Percentiles rank a stretch among this genome's conserved stretches.
These are phyloP conservation scores for Saccharomycopsis crataegensis DNA, from an alignment of 1,139 yeast genomes.

Conservation along the genomic window DNA sequence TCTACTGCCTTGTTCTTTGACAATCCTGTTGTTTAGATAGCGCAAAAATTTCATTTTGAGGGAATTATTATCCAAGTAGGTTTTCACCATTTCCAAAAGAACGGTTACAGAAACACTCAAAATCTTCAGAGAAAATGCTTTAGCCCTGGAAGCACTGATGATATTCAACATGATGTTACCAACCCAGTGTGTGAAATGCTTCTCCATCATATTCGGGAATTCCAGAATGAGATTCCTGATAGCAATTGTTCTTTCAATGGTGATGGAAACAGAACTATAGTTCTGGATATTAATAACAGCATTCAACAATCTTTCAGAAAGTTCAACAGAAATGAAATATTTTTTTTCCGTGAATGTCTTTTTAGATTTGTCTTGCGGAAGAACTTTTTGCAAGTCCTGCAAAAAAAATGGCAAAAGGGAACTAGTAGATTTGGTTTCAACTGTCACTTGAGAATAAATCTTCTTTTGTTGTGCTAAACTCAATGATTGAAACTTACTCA, in stretches of 20 bases:
- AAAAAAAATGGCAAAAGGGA: background rate
- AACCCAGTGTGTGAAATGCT: constrained; percentile 8
- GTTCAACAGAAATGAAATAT: constrained; percentile 7
- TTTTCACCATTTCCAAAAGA: constrained; percentile 9
- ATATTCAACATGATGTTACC: background rate
- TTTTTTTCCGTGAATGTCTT: constrained; percentile 1
- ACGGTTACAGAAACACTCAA: background rate
- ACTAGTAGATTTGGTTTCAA: background rate
- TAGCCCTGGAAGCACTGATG: background rate
- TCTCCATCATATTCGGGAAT: constrained; percentile 12
- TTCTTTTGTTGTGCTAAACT: constrained; percentile 5
- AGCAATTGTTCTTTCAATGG: constrained; percentile 5
- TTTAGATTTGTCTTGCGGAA: background rate
- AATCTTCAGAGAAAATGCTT: constrained; percentile 1
- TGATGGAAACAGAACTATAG: constrained; percentile 8
- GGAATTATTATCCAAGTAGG: constrained; percentile 2
- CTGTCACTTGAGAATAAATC: background rate
- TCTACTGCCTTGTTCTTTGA: background rate
- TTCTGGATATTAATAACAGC: constrained; percentile 3
- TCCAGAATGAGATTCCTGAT: constrained; percentile 8
- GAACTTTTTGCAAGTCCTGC: background rate
- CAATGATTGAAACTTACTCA: constrained; percentile 11
- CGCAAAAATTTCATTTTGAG: constrained; percentile 5
- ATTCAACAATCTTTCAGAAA: constrained; percentile 8
- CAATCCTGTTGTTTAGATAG: background rate